These are phyloP conservation scores for Brassica nigra DNA, from an alignment of 345 rosid genomes.

Conservation along the genomic window DNA sequence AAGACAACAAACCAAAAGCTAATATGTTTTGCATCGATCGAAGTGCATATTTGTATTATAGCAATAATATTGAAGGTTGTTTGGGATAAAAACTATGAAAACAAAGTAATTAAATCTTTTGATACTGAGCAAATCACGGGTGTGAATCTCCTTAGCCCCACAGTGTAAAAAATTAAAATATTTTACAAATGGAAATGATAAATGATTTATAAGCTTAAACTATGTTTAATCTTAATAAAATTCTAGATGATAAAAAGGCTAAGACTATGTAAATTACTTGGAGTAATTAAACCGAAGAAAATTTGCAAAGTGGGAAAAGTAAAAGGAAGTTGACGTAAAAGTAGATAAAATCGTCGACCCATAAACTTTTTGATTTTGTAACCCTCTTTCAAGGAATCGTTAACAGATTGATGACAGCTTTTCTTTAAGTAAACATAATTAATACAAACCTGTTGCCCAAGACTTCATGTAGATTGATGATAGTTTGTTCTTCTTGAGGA, in stretches of 20 bases:
- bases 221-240: background rate
- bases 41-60: constrained; percentile 24
- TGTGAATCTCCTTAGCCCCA: constrained; percentile 14
- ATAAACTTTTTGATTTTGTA: background rate
- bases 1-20: constrained; percentile 28
- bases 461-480: constrained; percentile 58
- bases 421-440: background rate
- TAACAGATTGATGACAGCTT: background rate
- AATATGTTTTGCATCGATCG: constrained; percentile 33
- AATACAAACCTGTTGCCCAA: constrained; percentile 62
- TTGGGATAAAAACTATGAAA: background rate
- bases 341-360: background rate
- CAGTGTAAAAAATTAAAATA: background rate
- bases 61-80: constrained; percentile 11
- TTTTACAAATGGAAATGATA: constrained; percentile 8
- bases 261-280: background rate
- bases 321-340: background rate
- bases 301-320: background rate
- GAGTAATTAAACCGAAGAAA: background rate
- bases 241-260: no score
- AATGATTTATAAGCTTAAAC: background rate
- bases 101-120: background rate
- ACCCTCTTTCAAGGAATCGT: background rate
- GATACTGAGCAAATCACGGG: constrained; percentile 32
- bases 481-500: constrained; percentile 69